Evolutionary conservation across 2,329 filamentous ascomycete genomes (phyloP).

Genomic region (Fusarium torreyae): DNA sequence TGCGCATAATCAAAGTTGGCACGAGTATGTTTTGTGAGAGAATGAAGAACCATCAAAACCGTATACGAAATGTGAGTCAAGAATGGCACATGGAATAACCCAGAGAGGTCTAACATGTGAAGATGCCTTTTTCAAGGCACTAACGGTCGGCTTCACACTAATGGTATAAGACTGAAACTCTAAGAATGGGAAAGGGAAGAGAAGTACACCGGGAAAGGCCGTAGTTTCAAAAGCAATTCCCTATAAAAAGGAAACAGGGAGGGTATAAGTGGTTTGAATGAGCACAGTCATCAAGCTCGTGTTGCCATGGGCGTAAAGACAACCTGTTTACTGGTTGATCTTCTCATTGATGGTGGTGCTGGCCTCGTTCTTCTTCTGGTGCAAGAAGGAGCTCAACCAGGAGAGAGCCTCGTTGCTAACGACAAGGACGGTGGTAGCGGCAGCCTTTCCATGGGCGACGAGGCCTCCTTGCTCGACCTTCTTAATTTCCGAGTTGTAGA

Average conservation of each 20-base stretch:
- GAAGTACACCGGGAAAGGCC: constrained; percentile 25
- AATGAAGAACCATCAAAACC: constrained; percentile 14
- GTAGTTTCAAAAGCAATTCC: constrained; percentile 18
- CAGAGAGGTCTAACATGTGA: constrained; percentile 8
- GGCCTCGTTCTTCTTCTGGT: constrained; percentile 73
- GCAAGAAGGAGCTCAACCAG: constrained; percentile 72
- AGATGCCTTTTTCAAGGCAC: constrained; percentile 4
- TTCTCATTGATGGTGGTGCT: constrained; percentile 70
- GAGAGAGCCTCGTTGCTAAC: constrained; percentile 75
- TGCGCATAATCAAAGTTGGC: constrained; percentile 4
- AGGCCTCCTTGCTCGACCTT: constrained; percentile 75
- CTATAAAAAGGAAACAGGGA: constrained; percentile 32
- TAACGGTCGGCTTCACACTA: constrained; percentile 8
- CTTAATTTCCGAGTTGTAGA: constrained; percentile 73
- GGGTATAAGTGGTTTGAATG: constrained; percentile 46
- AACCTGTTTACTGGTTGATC: constrained; percentile 58
- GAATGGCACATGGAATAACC: constrained; percentile 9
- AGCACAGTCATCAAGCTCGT: constrained; percentile 30
- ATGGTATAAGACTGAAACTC: constrained; percentile 14
- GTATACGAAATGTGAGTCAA: constrained; percentile 11
- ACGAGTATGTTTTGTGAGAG: constrained; percentile 14
- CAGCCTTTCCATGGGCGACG: constrained; percentile 78
- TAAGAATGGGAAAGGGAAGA: constrained; percentile 23
- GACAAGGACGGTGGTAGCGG: constrained; percentile 76
- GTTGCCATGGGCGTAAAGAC: constrained; percentile 1